Base-by-base conservation (phyloP, 805 yeast species). In the Kazachstania bromeliacearum region DNA sequence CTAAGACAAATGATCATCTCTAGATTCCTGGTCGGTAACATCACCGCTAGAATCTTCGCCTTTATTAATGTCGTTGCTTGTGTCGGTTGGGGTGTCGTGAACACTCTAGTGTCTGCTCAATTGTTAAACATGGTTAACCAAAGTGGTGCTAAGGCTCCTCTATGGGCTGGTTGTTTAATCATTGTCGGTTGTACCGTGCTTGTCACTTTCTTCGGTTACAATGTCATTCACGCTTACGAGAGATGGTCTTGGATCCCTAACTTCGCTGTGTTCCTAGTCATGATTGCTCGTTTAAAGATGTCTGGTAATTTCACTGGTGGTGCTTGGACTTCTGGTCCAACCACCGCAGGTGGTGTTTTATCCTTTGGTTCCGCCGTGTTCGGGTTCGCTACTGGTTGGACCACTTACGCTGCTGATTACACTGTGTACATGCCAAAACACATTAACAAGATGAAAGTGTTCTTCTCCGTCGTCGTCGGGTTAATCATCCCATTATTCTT, bases 301-400 rank as follows among this genome's bases (percentile, higher is more conserved):
- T 71, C 82, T 34, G 73, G 73, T 31, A 72, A 72, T 42, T 84
- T 87, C 55, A 62, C 67, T 33, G 64, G 70, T 40, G 84, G 79
- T 41, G 56, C 58, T 13, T 57, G 60, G 46, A 28, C 41, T 17
- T 53, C 70, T 27, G 95, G 95, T 40, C 55, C 64, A 17, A 66
- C 73, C 23, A 79, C 79, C 41, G 94, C 92, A 27, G 95, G 84
- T 41, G 53, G 60, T 52, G 87, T 84, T 16, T 64, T 87, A 39
- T 75, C 88, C 18, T 85, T 80, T 47, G 95, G 95, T 56, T 78
- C 85, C 59, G 64, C 92, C 29, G 57, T 82, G 44, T 87, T 74
- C 52, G 96, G 96, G 44, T 87, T 79, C 55, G 94, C 95, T 34
- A 75, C 94, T 36, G 95, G 96, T 44, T 87, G 96, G 96, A 75